These are phyloP conservation scores for Metschnikowia baotianmanensis DNA, from an alignment of 805 yeast species.

Conservation along the genomic window DNA sequence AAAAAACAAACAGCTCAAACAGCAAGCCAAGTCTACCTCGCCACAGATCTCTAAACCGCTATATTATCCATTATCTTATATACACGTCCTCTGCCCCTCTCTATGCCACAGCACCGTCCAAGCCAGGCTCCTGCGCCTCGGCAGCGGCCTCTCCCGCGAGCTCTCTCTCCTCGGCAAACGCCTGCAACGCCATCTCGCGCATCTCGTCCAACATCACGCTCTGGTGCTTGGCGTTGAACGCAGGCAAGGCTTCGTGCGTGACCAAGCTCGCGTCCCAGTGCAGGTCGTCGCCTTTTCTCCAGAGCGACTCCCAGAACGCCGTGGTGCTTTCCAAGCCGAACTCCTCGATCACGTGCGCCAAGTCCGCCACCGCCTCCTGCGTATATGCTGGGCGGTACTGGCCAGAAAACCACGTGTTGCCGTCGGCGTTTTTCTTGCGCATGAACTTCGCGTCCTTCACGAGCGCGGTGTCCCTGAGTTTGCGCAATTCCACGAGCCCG, in stretches of 20 bases:
- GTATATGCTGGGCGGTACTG: conserved; percentile 88
- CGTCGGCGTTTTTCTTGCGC: conserved; percentile 71
- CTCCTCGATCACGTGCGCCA: conserved; percentile 66
- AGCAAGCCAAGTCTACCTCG: background rate
- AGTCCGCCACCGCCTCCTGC: conserved; percentile 89
- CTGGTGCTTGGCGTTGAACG: conserved; percentile 64
- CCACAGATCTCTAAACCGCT: background rate
- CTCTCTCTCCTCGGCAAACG: conserved; percentile 27
- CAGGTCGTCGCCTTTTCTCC: conserved; percentile 80
- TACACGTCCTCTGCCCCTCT: too few relatives aligned
- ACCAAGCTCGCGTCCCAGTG: conserved; percentile 66
- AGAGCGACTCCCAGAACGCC: conserved; percentile 78
- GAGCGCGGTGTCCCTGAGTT: conserved; percentile 64
- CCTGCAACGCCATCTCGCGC: conserved; percentile 39
- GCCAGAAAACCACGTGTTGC: conserved; percentile 82
- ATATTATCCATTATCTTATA: background rate
- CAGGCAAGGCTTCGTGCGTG: conserved; percentile 58
- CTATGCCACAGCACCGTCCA: background rate
- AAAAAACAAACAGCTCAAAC: too few relatives aligned
- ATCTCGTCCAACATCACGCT: conserved; percentile 62
- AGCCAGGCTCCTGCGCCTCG: background rate
- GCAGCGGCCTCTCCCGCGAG: background rate
- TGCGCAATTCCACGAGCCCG: conserved; percentile 70
- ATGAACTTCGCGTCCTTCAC: conserved; percentile 55
- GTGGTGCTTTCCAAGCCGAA: conserved; percentile 47